A percentile compares a stretch with the other conserved stretches of the same genome.
Conservation (phyloP, 1,139 yeast species). For the Saccharomycopsis hybrid region DNA sequence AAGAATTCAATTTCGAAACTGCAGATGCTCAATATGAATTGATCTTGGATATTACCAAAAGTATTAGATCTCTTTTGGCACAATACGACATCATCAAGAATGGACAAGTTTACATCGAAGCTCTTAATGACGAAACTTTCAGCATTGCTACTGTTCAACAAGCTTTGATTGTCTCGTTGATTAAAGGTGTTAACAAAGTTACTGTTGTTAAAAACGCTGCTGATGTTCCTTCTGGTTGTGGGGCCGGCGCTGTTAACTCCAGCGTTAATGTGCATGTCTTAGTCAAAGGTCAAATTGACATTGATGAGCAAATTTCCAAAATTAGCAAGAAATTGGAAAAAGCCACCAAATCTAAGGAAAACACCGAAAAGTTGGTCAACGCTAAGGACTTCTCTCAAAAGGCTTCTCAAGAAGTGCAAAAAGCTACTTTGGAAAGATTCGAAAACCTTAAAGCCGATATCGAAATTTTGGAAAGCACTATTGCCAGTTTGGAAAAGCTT, state of each 20-base stretch:
- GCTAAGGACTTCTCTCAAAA: constrained; percentile 81
- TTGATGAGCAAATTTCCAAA: constrained; percentile 83
- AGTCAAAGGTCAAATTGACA: constrained; percentile 91
- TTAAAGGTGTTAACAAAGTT: constrained; percentile 79
- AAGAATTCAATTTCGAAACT: constrained; percentile 53
- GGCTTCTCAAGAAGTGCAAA: constrained; percentile 79
- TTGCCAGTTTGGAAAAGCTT: constrained; percentile 66
- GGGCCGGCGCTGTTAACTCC: constrained; percentile 72
- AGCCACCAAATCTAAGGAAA: constrained; percentile 40
- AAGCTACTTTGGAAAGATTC: constrained; percentile 60
- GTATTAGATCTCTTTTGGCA: constrained; percentile 85
- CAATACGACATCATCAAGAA: constrained; percentile 85
- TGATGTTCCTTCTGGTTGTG: constrained; percentile 83
- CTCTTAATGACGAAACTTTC: constrained; percentile 41
- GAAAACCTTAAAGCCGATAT: constrained; percentile 79
- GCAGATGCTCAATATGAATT: constrained; percentile 74
- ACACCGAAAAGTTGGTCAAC: constrained; percentile 53
- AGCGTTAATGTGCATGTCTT: constrained; percentile 81
- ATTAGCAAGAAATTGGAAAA: constrained; percentile 69
- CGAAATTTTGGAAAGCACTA: constrained; percentile 75
- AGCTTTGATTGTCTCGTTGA: constrained; percentile 79
- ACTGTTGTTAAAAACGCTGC: constrained; percentile 48
- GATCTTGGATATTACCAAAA: constrained; percentile 80
- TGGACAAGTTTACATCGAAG: constrained; percentile 79
- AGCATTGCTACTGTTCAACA: constrained; percentile 62